These are phyloP conservation scores for Pontederia paniculata DNA, from an alignment of 176 grass and related monocot genomes.

Conservation along the genomic window DNA sequence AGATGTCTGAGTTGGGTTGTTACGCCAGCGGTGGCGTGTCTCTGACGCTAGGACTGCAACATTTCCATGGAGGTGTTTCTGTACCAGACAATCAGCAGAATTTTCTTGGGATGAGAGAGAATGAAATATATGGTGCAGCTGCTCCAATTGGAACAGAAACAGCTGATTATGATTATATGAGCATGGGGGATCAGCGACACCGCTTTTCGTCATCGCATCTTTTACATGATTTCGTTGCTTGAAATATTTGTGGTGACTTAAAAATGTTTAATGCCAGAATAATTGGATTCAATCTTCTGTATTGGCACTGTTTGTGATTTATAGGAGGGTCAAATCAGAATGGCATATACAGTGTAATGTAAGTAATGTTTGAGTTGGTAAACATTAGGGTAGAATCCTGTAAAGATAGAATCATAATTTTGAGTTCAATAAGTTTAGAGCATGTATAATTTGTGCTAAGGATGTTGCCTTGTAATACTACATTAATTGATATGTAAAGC, in stretches of 20 bases:
- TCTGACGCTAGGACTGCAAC: constrained; percentile 74
- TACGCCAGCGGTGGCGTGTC: constrained; percentile 51
- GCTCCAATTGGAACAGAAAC: constrained; percentile 20
- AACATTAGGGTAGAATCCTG: constrained; percentile 7
- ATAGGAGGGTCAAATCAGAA: neutral
- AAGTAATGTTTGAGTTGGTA: neutral
- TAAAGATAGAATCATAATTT: constrained; percentile 16
- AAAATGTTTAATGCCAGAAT: neutral
- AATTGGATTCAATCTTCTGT: neutral
- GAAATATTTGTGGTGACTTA: constrained; percentile 7
- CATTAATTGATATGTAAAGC: too few species aligned
- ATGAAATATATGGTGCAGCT: constrained; percentile 41
- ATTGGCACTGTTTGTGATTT: neutral
- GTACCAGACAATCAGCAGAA: constrained; percentile 38
- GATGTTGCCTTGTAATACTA: too few species aligned
- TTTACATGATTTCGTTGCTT: constrained; percentile 96
- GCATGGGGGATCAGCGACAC: constrained; percentile 44
- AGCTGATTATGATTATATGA: constrained; percentile 28
- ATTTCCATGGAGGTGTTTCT: constrained; percentile 35
- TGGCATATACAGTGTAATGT: constrained; percentile 1
- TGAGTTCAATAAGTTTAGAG: neutral
- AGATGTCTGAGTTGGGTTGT: constrained; percentile 43
- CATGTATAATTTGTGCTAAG: too few species aligned
- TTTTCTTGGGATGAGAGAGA: constrained; percentile 28
- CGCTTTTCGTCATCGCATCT: constrained; percentile 39